phyloP scores from a whole-genome alignment of 306 rosid species.

The Hylodesmum podocarpum region DNA sequence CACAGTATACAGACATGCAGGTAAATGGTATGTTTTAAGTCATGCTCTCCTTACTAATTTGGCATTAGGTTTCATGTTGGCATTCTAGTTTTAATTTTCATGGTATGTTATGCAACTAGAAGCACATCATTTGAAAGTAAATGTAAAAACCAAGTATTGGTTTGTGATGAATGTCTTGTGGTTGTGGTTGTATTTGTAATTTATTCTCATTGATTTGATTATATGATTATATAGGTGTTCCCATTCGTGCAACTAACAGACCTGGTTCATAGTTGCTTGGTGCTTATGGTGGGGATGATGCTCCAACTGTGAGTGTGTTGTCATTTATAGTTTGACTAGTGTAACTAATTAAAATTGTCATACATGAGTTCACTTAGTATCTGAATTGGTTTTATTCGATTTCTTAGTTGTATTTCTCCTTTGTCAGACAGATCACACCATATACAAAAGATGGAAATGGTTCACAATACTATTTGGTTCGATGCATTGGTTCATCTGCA shows the following conservation, averaged over 20 bases:
- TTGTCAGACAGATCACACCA: slow-evolving; percentile 81
- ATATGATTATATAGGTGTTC: slow-evolving; percentile 54
- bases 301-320: slow-evolving; percentile 77
- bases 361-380: background rate
- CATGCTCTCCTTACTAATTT: background rate
- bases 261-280: slow-evolving; percentile 96
- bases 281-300: slow-evolving; percentile 98
- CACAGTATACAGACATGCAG: slow-evolving; percentile 85
- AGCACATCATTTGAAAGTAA: background rate
- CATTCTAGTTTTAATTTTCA: slow-evolving; percentile 13
- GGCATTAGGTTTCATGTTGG: too few relatives aligned
- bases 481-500: too few relatives aligned
- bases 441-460: slow-evolving; percentile 82
- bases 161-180: background rate
- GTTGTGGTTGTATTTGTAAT: background rate
- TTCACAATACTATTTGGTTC: too few relatives aligned
- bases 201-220: slow-evolving; percentile 8
- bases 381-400: slow-evolving; percentile 21
- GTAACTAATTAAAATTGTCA: background rate
- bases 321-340: background rate
- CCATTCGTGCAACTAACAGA: slow-evolving; percentile 88
- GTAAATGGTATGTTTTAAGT: slow-evolving; percentile 71
- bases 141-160: background rate
- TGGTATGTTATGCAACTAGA: background rate
- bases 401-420: slow-evolving; percentile 28